phyloP scores from a whole-genome alignment of 2,329 filamentous ascomycete species.

The Xylaria digitata region DNA sequence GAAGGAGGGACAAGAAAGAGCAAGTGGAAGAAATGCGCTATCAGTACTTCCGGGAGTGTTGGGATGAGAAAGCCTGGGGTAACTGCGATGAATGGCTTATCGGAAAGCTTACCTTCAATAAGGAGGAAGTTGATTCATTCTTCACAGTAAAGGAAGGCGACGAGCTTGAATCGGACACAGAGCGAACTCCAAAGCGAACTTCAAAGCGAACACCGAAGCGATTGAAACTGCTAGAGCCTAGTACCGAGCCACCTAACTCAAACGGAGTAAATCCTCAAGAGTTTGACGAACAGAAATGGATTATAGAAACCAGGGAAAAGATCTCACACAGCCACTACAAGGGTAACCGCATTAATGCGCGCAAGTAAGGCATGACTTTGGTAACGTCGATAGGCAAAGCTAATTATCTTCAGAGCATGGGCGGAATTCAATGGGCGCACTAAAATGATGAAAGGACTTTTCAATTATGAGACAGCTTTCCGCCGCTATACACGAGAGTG shows the following conservation, averaged over 20 bases:
- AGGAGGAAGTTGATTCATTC: conserved; percentile 63
- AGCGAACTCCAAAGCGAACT: not conserved
- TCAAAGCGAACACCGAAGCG: conserved; percentile 1
- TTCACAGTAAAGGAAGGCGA: conserved; percentile 31
- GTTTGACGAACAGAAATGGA: conserved; percentile 21
- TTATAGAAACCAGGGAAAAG: conserved; percentile 20
- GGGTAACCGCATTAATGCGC: conserved; percentile 40
- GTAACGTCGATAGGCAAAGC: conserved; percentile 12
- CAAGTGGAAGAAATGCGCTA: conserved; percentile 45
- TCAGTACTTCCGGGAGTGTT: conserved; percentile 44
- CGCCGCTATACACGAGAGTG: conserved; percentile 65
- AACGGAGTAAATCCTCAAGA: conserved; percentile 35
- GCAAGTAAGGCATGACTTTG: conserved; percentile 35
- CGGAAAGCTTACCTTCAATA: conserved; percentile 70
- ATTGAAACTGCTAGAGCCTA: conserved; percentile 8
- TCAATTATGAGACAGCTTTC: conserved; percentile 68
- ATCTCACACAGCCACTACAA: conserved; percentile 36
- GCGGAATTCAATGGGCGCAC: conserved; percentile 71
- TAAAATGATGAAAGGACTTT: conserved; percentile 69
- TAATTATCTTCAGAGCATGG: conserved; percentile 59
- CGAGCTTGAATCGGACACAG: conserved; percentile 22
- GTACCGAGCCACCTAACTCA: conserved; percentile 12
- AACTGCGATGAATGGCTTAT: conserved; percentile 63
- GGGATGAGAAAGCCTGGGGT: conserved; percentile 49
- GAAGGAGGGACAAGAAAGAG: conserved; percentile 27